phyloP scores from a whole-genome alignment of 2,329 filamentous ascomycete genomes.

The Penicillium sp. region DNA sequence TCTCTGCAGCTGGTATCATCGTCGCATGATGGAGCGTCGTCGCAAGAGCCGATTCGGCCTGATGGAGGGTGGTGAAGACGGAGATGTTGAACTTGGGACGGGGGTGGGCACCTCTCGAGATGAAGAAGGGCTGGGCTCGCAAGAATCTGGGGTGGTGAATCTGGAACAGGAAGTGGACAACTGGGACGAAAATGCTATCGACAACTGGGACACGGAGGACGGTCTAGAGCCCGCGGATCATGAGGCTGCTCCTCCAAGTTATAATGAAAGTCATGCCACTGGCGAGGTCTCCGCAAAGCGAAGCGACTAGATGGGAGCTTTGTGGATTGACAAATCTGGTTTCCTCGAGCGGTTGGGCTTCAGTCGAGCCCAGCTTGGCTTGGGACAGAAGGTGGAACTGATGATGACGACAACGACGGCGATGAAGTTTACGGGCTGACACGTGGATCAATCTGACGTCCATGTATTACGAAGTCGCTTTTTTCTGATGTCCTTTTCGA shows the following conservation, averaged over 20 bases:
- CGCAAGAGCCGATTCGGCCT: conserved; percentile 69
- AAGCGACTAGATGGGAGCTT: conserved; percentile 22
- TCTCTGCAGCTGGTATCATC: conserved; percentile 86
- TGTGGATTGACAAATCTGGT: too few species aligned
- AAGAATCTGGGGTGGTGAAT: conserved; percentile 60
- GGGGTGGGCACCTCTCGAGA: conserved; percentile 37
- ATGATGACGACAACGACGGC: not conserved
- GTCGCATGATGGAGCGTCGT: conserved; percentile 86
- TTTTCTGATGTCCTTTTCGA: conserved; percentile 6
- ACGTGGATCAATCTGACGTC: conserved; percentile 15
- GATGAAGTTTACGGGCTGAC: conserved; percentile 13
- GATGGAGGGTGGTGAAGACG: conserved; percentile 41
- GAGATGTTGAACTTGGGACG: conserved; percentile 68
- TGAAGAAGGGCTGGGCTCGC: conserved; percentile 38
- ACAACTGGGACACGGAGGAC: conserved; percentile 59
- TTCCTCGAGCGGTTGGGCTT: not conserved
- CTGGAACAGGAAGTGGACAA: conserved; percentile 83
- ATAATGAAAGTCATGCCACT: conserved; percentile 11
- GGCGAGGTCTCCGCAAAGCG: conserved; percentile 24
- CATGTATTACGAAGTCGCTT: conserved; percentile 12
- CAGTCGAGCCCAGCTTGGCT: too few species aligned
- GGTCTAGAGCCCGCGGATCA: conserved; percentile 24
- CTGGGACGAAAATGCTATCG: conserved; percentile 80
- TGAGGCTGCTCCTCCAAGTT: conserved; percentile 14
- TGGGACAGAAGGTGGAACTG: too few species aligned